Percentiles rank a stretch among this genome's conserved stretches.
phyloP scores from a whole-genome alignment of 305 asterid species.

The Fraxinus sp. region DNA sequence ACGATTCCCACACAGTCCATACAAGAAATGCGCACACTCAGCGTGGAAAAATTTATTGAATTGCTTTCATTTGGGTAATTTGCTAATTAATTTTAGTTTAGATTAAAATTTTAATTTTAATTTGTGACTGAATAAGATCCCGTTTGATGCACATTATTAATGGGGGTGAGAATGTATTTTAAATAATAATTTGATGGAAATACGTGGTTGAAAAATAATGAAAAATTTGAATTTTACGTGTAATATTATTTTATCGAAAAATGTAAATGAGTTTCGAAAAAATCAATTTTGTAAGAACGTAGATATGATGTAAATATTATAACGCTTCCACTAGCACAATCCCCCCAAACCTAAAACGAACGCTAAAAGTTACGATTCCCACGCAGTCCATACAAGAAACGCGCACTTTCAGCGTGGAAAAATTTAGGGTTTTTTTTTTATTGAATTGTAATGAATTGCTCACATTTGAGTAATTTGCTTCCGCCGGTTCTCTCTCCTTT shows the following conservation, averaged over 20 bases:
- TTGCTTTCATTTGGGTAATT: conserved; percentile 22
- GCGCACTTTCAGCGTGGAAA: background rate
- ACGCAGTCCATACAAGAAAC: background rate
- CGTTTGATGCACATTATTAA: too few relatives aligned
- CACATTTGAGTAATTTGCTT: conserved; percentile 24
- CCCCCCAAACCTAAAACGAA: conserved; percentile 14
- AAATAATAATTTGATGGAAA: too few relatives aligned
- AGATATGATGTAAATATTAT: too few relatives aligned
- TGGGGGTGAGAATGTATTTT: too few relatives aligned
- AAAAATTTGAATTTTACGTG: too few relatives aligned
- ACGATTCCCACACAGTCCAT: background rate
- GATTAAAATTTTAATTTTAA: too few relatives aligned
- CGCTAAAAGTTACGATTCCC: background rate
- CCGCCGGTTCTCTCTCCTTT: conserved; percentile 45
- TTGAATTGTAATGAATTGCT: conserved; percentile 37
- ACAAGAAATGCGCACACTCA: background rate
- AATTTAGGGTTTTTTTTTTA: background rate
- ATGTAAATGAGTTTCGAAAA: too few relatives aligned
- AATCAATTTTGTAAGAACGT: too few relatives aligned
- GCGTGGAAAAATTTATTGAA: background rate
- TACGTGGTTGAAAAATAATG: too few relatives aligned
- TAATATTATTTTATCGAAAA: too few relatives aligned
- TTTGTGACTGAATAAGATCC: too few relatives aligned
- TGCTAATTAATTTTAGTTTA: background rate
- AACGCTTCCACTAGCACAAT: conserved; percentile 13